Evolutionary conservation across 2,329 filamentous ascomycete species (phyloP).

Genomic region (Emmonsiellopsis sp.): DNA sequence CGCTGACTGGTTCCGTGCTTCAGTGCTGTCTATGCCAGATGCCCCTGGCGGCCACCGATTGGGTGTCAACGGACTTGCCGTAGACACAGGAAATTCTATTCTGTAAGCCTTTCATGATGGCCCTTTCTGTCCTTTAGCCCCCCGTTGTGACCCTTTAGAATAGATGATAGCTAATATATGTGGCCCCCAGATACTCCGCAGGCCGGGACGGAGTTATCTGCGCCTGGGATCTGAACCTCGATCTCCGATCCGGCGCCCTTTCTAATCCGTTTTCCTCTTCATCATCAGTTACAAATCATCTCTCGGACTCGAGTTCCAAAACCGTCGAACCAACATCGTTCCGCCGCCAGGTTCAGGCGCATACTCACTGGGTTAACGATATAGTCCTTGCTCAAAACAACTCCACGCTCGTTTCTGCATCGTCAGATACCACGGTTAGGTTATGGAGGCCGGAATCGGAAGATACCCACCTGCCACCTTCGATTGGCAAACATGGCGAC

Average conservation of each 20-base stretch:
- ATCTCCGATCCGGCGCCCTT: conserved; percentile 38
- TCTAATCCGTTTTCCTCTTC: conserved; percentile 26
- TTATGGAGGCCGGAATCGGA: conserved; percentile 71
- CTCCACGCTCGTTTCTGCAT: conserved; percentile 73
- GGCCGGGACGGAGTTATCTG: conserved; percentile 93
- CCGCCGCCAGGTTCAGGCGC: conserved; percentile 62
- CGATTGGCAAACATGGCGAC: conserved; percentile 87
- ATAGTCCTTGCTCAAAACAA: conserved; percentile 72
- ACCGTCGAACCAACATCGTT: conserved; percentile 41
- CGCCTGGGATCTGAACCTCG: conserved; percentile 81
- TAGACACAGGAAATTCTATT: conserved; percentile 73
- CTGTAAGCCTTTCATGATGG: conserved; percentile 52
- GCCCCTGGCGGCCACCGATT: conserved; percentile 78
- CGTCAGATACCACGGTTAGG: conserved; percentile 89
- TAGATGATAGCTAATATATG: background rate
- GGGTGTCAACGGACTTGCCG: conserved; percentile 87
- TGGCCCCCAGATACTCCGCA: conserved; percentile 68
- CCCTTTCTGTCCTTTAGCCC: too few species aligned
- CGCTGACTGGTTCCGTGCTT: background rate
- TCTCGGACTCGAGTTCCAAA: conserved; percentile 13
- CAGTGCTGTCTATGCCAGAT: conserved; percentile 65
- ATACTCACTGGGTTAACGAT: conserved; percentile 96
- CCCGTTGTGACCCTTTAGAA: too few species aligned
- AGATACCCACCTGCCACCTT: conserved; percentile 54
- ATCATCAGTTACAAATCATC: conserved; percentile 17